Conservation (phyloP, 805 yeast genomes). For the Crinitomyces ghanaensis region DNA sequence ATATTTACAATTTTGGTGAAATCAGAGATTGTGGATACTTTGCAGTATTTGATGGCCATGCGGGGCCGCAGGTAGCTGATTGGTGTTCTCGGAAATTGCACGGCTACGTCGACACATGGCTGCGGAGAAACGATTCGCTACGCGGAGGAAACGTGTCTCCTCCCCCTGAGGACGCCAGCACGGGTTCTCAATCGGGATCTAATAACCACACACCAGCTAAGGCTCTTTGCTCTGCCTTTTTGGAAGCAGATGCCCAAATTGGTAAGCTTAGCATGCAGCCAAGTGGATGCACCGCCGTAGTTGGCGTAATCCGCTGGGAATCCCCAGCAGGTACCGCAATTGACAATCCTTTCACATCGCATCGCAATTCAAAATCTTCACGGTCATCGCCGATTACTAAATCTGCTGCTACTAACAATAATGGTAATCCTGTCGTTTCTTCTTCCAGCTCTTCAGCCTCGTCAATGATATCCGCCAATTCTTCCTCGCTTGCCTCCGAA, state of each 20-base stretch:
- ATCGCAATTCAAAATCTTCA: slow-evolving; percentile 2
- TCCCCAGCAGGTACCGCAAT: slow-evolving; percentile 11
- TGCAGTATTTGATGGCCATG: slow-evolving; percentile 95
- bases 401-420: not conserved
- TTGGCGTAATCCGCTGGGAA: slow-evolving; percentile 85
- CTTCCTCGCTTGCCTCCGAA: not conserved
- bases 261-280: slow-evolving; percentile 50
- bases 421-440: not conserved
- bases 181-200: slow-evolving; percentile 1
- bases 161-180: not conserved
- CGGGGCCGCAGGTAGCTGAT: slow-evolving; percentile 84
- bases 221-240: slow-evolving; percentile 56
- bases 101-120: slow-evolving; percentile 35
- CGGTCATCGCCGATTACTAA: not conserved
- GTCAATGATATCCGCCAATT: not conserved
- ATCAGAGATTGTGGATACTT: slow-evolving; percentile 77
- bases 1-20: slow-evolving; percentile 87
- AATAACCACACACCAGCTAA: slow-evolving; percentile 42
- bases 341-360: not conserved
- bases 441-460: slow-evolving; percentile 1
- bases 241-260: slow-evolving; percentile 62
- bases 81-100: slow-evolving; percentile 91
- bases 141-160: not conserved
- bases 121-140: slow-evolving; percentile 27
- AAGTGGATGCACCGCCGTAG: slow-evolving; percentile 94